A percentile compares a stretch with the other conserved stretches of the same genome.
phyloP scores from a whole-genome alignment of 306 rosid genomes.

The Dryas octopetala region DNA sequence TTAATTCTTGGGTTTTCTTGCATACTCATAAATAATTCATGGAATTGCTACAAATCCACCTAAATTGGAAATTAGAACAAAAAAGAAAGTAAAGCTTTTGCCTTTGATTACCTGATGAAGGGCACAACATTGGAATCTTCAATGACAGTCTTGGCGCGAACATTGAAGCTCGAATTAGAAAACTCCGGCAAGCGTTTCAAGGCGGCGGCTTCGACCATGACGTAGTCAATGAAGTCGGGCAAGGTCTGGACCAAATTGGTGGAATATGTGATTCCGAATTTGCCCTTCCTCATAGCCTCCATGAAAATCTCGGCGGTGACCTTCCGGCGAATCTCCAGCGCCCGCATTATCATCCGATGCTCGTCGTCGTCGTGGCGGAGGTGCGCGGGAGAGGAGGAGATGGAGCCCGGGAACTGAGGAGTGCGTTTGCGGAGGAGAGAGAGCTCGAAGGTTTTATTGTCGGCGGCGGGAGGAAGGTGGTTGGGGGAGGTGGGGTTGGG shows the following conservation, averaged over 20 bases:
- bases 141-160: slow-evolving; percentile 73
- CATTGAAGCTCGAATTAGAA: slow-evolving; percentile 60
- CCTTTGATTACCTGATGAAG: slow-evolving; percentile 56
- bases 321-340: slow-evolving; percentile 83
- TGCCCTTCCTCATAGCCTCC: slow-evolving; percentile 70
- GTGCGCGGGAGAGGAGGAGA: slow-evolving; percentile 72
- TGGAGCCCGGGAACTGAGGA: slow-evolving; percentile 93
- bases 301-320: slow-evolving; percentile 74
- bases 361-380: slow-evolving; percentile 36
- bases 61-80: neutral
- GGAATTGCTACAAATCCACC: no score
- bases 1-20: neutral
- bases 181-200: slow-evolving; percentile 67
- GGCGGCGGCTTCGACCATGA: slow-evolving; percentile 85
- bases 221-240: slow-evolving; percentile 58
- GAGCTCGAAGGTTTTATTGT: slow-evolving; percentile 64
- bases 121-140: slow-evolving; percentile 76
- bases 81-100: neutral
- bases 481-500: slow-evolving; percentile 23
- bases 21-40: neutral
- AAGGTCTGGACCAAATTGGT: slow-evolving; percentile 51
- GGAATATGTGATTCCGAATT: slow-evolving; percentile 78
- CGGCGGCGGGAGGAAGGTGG: slow-evolving; percentile 35
- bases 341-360: slow-evolving; percentile 55
- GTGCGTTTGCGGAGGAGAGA: slow-evolving; percentile 76